Percentiles rank a stretch among this genome's conserved stretches.
Evolutionary conservation across 768 basidiomycete genomes (phyloP).

Genomic region (Rhodotorula diobovata): DNA sequence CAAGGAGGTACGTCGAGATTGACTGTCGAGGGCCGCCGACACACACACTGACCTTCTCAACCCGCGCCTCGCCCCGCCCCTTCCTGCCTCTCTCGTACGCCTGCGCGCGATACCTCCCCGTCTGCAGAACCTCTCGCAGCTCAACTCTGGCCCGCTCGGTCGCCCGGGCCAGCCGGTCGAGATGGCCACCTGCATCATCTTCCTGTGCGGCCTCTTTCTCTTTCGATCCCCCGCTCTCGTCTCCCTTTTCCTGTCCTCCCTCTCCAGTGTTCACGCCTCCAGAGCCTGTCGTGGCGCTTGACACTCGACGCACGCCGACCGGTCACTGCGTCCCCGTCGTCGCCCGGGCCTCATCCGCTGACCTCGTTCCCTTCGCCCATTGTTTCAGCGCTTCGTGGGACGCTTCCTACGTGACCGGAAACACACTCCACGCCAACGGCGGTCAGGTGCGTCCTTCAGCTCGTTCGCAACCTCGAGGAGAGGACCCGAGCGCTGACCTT

Average conservation of each 20-base stretch:
- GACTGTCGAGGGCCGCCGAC: too few relatives aligned
- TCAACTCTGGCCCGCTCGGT: conserved; percentile 51
- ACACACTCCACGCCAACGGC: conserved; percentile 41
- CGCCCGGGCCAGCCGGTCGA: conserved; percentile 57
- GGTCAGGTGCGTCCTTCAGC: conserved; percentile 12
- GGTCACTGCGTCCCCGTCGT: too few relatives aligned
- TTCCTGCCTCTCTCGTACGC: neutral
- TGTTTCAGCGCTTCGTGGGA: conserved; percentile 49
- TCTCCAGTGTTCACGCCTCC: too few relatives aligned
- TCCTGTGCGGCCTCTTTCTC: conserved; percentile 48
- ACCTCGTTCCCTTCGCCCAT: neutral
- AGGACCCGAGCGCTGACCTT: neutral
- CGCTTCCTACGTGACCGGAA: conserved; percentile 53
- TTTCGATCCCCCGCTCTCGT: neutral
- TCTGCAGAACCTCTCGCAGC: conserved; percentile 49
- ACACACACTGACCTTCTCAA: too few relatives aligned
- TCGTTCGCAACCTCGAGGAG: neutral
- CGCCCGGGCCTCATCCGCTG: neutral
- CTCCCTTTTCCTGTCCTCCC: too few relatives aligned
- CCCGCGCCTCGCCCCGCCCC: neutral
- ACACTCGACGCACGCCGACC: too few relatives aligned
- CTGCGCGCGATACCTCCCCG: conserved; percentile 1
- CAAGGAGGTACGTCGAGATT: neutral
- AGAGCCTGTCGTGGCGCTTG: too few relatives aligned
- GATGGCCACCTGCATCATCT: conserved; percentile 54